These are phyloP conservation scores for Astragalus membranaceus DNA, from an alignment of 306 rosid genomes.

Conservation along the genomic window DNA sequence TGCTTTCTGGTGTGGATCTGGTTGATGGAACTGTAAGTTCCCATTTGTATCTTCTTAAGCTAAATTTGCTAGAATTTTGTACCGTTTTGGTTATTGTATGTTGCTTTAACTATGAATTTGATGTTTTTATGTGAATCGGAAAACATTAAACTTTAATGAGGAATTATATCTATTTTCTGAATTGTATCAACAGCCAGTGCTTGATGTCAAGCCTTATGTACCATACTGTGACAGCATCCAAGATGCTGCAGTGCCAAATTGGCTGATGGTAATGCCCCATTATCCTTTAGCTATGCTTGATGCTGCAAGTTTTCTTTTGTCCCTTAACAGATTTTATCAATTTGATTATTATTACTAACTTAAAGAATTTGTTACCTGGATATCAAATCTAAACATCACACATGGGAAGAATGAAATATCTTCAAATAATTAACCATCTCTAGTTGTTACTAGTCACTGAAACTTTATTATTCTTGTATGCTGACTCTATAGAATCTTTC, in stretches of 20 bases:
- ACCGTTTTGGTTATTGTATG: constrained; percentile 2
- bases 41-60: constrained; percentile 18
- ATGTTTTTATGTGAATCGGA: constrained; percentile 12
- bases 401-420: constrained; percentile 1
- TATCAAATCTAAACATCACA: constrained; percentile 6
- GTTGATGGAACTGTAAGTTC: constrained; percentile 91
- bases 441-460: constrained; percentile 6
- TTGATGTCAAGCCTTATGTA: constrained; percentile 88
- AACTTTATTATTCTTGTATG: constrained; percentile 8
- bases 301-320: neutral
- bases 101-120: neutral
- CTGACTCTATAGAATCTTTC: neutral
- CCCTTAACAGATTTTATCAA: neutral
- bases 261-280: constrained; percentile 58
- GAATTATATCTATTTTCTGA: constrained; percentile 15
- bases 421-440: neutral
- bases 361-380: neutral
- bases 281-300: constrained; percentile 14
- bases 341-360: neutral
- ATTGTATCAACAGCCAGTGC: constrained; percentile 67
- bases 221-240: constrained; percentile 74
- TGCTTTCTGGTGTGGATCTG: constrained; percentile 90
- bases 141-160: neutral
- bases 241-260: constrained; percentile 70
- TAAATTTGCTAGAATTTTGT: neutral